Evolutionary conservation across 495 filamentous ascomycete species (phyloP).

Genomic region (Amniculicola lignicola): DNA sequence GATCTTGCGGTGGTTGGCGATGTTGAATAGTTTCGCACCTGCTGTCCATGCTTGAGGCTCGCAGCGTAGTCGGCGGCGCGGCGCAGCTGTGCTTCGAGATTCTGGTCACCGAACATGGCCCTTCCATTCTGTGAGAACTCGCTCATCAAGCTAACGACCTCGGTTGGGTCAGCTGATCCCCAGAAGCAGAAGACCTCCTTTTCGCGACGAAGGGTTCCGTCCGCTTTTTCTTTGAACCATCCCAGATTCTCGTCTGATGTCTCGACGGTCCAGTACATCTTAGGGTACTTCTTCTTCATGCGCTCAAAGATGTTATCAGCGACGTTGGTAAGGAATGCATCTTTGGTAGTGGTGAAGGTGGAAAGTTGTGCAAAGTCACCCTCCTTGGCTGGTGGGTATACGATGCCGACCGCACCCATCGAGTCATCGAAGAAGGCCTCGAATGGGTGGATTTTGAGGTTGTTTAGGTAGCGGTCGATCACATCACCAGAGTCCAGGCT

Average conservation of each 20-base stretch:
- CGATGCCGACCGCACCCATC: constrained; percentile 95
- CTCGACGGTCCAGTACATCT: constrained; percentile 94
- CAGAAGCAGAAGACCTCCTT: constrained; percentile 97
- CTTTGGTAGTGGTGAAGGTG: constrained; percentile 92
- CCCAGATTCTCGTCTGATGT: constrained; percentile 95
- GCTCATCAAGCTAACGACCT: constrained; percentile 80
- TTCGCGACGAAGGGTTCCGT: constrained; percentile 79
- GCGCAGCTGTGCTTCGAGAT: constrained; percentile 79
- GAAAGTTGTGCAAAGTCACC: constrained; percentile 69
- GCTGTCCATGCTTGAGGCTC: constrained; percentile 52
- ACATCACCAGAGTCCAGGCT: constrained; percentile 77
- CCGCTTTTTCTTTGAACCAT: constrained; percentile 98
- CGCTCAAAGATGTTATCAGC: constrained; percentile 96
- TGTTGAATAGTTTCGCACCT: constrained; percentile 34
- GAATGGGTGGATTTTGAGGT: constrained; percentile 72
- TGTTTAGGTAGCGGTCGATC: constrained; percentile 81
- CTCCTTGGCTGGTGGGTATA: constrained; percentile 64
- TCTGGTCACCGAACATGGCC: constrained; percentile 86
- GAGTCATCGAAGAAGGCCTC: constrained; percentile 93
- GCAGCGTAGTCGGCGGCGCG: constrained; percentile 67
- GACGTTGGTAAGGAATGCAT: constrained; percentile 92
- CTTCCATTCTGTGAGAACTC: constrained; percentile 82
- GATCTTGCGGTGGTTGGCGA: constrained; percentile 11
- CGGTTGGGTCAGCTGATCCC: constrained; percentile 78
- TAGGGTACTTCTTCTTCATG: constrained; percentile 88